Percentiles rank a stretch among this genome's conserved stretches.
Conservation (phyloP, 176 grass and related monocot species). For the Stipa capillata region DNA sequence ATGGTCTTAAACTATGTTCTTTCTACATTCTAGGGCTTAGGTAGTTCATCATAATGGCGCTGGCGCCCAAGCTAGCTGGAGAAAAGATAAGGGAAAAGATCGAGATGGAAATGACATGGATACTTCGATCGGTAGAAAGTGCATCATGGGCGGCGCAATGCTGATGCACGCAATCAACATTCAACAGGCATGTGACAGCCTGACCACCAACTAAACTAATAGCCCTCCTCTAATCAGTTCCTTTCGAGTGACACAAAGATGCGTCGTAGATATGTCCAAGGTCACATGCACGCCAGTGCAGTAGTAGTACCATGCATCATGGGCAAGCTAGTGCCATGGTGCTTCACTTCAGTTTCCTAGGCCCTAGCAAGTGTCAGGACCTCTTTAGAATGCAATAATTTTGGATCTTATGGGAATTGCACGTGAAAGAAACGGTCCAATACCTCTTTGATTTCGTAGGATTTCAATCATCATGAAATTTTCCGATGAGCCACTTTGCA, state of each 20-base stretch:
- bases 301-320: neutral
- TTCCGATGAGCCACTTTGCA: too few relatives aligned
- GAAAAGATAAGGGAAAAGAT: neutral
- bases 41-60: neutral
- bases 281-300: constrained; percentile 16
- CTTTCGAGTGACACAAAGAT: neutral
- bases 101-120: constrained; percentile 5
- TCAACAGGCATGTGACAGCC: constrained; percentile 35
- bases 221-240: neutral
- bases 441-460: too few relatives aligned
- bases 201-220: constrained; percentile 30
- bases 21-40: neutral
- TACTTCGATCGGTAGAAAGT: constrained; percentile 3
- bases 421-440: too few relatives aligned
- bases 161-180: constrained; percentile 4
- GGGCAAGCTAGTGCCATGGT: neutral
- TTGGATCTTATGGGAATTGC: too few relatives aligned
- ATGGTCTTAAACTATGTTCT: neutral
- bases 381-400: too few relatives aligned
- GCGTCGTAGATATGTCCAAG: constrained; percentile 12
- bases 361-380: too few relatives aligned
- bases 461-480: too few relatives aligned
- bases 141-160: constrained; percentile 4
- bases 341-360: neutral
- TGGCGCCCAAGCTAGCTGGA: neutral